Evolutionary conservation across 768 basidiomycete species (phyloP).

Genomic region (Podaxis rugospora): DNA sequence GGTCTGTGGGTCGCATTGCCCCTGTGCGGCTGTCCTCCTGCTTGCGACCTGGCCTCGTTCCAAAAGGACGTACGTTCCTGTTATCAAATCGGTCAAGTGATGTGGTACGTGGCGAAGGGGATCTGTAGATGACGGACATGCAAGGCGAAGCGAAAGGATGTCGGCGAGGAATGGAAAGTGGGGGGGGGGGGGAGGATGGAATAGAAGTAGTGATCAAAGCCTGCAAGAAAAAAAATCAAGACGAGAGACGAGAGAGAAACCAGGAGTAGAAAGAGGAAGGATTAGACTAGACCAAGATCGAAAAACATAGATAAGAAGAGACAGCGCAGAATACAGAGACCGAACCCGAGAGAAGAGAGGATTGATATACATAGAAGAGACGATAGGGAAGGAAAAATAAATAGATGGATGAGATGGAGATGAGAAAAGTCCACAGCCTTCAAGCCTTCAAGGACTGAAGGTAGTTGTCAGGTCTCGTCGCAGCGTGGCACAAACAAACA

Average conservation of each 20-base stretch:
- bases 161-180: background rate
- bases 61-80: background rate
- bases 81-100: background rate
- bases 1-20: background rate
- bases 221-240: background rate
- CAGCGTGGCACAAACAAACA: background rate
- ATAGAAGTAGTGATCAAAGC: constrained; percentile 20
- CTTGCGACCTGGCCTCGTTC: background rate
- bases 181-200: constrained; percentile 15
- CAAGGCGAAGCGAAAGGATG: background rate
- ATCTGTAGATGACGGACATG: background rate
- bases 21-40: background rate
- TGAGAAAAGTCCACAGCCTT: background rate
- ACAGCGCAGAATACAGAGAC: constrained; percentile 17
- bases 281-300: background rate
- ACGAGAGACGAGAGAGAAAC: constrained; percentile 15
- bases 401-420: constrained; percentile 9
- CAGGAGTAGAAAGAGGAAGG: constrained; percentile 13
- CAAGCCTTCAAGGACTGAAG: background rate
- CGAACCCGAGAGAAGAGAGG: constrained; percentile 4
- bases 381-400: constrained; percentile 5
- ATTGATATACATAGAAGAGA: constrained; percentile 17
- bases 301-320: constrained; percentile 14
- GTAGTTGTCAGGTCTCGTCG: background rate
- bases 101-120: background rate